Evolutionary conservation across 1,139 yeast genomes (phyloP), one percentile per base, ranked within the genome.

Genomic region (Sugiyamaella xylanicola): DNA sequence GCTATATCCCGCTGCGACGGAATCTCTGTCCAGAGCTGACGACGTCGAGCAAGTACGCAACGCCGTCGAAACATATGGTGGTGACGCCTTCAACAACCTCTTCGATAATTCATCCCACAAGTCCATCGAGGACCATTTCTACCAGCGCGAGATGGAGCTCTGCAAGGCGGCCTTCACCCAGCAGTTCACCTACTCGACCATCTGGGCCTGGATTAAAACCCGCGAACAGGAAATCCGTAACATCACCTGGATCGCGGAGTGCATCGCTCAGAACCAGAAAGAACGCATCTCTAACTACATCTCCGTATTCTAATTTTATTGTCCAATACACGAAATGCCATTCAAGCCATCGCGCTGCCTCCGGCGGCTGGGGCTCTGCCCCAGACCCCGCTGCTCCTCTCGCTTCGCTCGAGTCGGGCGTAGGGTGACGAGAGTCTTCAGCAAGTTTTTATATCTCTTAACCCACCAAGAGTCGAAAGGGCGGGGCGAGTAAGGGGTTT

Each of bases 161-260:
- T 92, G 97, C 74, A 87, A 84, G 68, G 85, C 87, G 69, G 97
- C 97, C 0, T 91, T 95, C 72, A 91, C 99, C 40, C 99, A 93
- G 74, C 99, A 93, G 72, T 95, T 95, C 71, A 86, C 97, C 15
- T 82, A 87, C 65, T 82, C 93, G 48, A 86, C 97, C 1, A 79
- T 93, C 56, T 95, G 97, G 93, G 97, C 97, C 4, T 93, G 97
- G 96, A 82, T 95, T 69, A 86, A 91, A 74, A 85, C 96, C 17
- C 87, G 88, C 68, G 99, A 95, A 74, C 99, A 95, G 74, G 99
- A 95, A 73, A 83, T 95, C 59, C 82, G 99, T 73, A 95, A 95
- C 72, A 85, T 95, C 62, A 89, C 98, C 20, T 95, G 99, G 99
- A 92, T 95, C 60, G 96, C 98, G 48, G 99, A 95, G 76, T 95